phyloP scores from a whole-genome alignment of 2,329 filamentous ascomycete genomes.

The Triangularia setosa region DNA sequence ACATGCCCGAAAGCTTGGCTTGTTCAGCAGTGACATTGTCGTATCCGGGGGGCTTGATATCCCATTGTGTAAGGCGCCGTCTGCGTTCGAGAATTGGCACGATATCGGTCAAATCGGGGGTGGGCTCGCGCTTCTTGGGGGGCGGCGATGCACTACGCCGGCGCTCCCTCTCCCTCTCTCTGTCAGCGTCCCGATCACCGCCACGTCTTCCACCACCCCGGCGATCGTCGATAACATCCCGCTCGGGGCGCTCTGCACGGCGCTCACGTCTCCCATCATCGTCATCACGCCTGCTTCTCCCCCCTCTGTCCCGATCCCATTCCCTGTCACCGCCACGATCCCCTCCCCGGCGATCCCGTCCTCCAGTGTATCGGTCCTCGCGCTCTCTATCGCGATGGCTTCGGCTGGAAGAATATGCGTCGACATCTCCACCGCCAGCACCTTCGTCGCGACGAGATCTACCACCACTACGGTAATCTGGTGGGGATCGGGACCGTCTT shows the following conservation, averaged over 20 bases:
- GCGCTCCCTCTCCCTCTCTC: constrained; percentile 47
- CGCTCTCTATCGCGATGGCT: constrained; percentile 90
- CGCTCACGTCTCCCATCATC: constrained; percentile 56
- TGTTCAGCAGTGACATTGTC: constrained; percentile 98
- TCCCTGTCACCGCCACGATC: constrained; percentile 61
- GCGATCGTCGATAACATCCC: constrained; percentile 52
- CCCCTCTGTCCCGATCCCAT: constrained; percentile 68
- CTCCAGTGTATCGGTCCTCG: constrained; percentile 77
- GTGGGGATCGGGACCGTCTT: constrained; percentile 73
- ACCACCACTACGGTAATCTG: constrained; percentile 62
- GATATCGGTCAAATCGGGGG: constrained; percentile 86
- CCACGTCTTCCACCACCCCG: constrained; percentile 27
- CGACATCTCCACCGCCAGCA: constrained; percentile 46
- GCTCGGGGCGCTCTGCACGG: constrained; percentile 24
- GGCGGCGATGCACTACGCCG: constrained; percentile 76
- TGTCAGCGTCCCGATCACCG: constrained; percentile 28
- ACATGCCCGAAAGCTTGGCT: constrained; percentile 98
- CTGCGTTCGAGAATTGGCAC: constrained; percentile 80
- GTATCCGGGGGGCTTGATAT: constrained; percentile 97
- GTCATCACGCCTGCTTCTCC: constrained; percentile 55
- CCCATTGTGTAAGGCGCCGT: constrained; percentile 95
- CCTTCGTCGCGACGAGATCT: constrained; percentile 64
- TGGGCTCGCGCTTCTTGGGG: constrained; percentile 88
- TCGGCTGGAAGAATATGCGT: constrained; percentile 89
- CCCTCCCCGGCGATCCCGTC: constrained; percentile 56